Conservation (phyloP, 345 rosid genomes). For the Ceriops decandra region DNA sequence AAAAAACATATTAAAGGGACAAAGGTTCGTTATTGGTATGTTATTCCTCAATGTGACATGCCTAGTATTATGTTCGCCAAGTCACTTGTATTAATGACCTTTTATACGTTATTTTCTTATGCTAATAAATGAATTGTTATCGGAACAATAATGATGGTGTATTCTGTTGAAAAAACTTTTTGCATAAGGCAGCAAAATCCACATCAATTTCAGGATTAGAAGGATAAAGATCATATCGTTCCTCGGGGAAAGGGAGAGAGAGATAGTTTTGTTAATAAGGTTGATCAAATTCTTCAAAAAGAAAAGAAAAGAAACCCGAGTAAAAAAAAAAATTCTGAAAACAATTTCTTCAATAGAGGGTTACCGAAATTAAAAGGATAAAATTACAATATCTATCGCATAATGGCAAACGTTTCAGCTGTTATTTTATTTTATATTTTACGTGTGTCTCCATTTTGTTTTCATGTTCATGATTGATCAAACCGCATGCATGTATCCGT, state of each 20-base stretch:
- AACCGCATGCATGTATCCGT: no score
- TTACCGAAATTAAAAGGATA: no score
- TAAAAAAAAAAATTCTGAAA: no score
- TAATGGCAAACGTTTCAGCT: no score
- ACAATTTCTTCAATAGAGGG: no score
- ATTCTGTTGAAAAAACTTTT: conserved; percentile 11
- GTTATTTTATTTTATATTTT: no score
- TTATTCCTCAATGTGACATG: conserved; percentile 20
- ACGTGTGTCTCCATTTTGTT: no score
- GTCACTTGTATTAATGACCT: conserved; percentile 5
- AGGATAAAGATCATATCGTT: not conserved
- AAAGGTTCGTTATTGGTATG: conserved; percentile 3
- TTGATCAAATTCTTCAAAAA: conserved; percentile 13
- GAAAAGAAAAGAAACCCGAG: no score
- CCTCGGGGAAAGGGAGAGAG: not conserved
- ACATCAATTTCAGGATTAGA: conserved; percentile 16
- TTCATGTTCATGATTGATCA: no score
- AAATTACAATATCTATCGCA: no score
- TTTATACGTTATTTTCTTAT: conserved; percentile 10
- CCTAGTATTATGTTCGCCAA: not conserved
- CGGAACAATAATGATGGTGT: conserved; percentile 14
- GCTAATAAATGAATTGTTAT: conserved; percentile 34
- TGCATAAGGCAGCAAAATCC: conserved; percentile 15
- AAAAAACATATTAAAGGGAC: conserved; percentile 8
- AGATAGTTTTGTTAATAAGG: not conserved